Base-by-base conservation (phyloP, 2,329 filamentous ascomycete genomes). In the Sarocladium oryzae region DNA sequence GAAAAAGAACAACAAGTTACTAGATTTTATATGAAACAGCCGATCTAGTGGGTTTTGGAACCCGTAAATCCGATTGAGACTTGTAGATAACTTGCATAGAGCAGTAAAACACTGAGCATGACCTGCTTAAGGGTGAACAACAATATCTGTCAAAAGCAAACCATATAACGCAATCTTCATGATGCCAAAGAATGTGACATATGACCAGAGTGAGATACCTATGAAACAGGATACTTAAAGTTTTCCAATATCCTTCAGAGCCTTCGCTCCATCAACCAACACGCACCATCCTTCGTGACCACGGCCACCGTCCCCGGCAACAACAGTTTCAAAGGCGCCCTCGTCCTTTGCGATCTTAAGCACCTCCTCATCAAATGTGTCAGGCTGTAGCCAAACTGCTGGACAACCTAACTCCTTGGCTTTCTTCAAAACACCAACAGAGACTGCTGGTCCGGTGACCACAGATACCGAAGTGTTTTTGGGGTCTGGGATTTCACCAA, bases 351-450 rank as follows among this genome's bases (percentile, higher is more conserved):
- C 89, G 66, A 80, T 90, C 36, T 77, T 71, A 55, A 96, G 64
- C 20, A 89, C 86, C 53, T 82, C 81, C 49, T 87, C 81, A 64
- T 96, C 84, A 63, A 87, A 97, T 15, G 83, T 91, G 1, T 92
- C 93, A 0, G 93, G 93, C 70, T 97, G 93, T 57, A 97, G 71
- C 87, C 89, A 96, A 4, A 96, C 84, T 23, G 88, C 79, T 16
- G 81, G 77, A 40, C 95, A 72, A 2, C 90, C 85, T 10, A 86
- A 74, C 52, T 79, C 73, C 66, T 84, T 87, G 0, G 92, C 93
- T 66, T 95, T 87, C 55, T 83, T 75, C 36, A 97, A 73, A 7
- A 95, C 73, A 60, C 82, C 71, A 53, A 85, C 77, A 1, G 93
- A 96, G 26, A 88, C 82, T 2, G 76, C 69, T 0, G 93, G 92